These are phyloP conservation scores for Saccharomycopsis sp. DNA, from an alignment of 805 yeast genomes.

Conservation along the genomic window DNA sequence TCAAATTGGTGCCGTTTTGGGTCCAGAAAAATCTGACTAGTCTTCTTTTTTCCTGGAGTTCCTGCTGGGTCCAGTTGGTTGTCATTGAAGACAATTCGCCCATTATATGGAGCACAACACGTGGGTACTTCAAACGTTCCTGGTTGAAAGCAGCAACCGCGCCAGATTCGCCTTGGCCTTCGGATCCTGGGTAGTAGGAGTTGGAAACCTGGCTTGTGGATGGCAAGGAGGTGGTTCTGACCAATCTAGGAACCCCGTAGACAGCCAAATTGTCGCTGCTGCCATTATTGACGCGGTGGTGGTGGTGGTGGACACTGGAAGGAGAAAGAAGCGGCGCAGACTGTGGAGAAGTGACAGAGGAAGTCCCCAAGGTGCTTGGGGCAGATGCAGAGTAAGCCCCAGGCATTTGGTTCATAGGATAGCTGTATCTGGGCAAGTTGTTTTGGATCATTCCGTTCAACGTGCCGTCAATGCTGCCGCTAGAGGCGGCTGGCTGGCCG, in stretches of 20 bases:
- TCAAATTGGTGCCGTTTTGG: conserved; percentile 10
- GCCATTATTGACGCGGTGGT: not conserved
- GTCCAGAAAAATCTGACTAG: conserved; percentile 38
- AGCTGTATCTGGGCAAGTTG: not conserved
- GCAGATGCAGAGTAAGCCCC: not conserved
- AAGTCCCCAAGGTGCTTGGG: not conserved
- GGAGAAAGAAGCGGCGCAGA: not conserved
- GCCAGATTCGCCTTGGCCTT: not conserved
- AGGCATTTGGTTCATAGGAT: not conserved
- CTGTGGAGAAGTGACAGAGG: conserved; percentile 1
- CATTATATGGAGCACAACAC: conserved; percentile 6
- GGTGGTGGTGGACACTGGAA: not conserved
- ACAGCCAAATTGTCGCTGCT: not conserved
- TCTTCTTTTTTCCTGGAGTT: conserved; percentile 36
- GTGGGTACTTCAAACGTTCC: conserved; percentile 5
- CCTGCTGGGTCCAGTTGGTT: conserved; percentile 41
- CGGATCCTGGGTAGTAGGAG: not conserved
- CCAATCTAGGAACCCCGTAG: conserved; percentile 4
- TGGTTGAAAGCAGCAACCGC: not conserved
- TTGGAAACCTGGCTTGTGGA: not conserved
- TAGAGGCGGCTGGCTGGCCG: not conserved
- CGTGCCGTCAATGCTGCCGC: not conserved
- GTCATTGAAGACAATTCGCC: conserved; percentile 22
- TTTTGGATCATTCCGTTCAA: not conserved
- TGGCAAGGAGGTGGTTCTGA: conserved; percentile 14